phyloP scores from a whole-genome alignment of 371 early-diverging fungal genomes.

The Mucor ambiguus region DNA sequence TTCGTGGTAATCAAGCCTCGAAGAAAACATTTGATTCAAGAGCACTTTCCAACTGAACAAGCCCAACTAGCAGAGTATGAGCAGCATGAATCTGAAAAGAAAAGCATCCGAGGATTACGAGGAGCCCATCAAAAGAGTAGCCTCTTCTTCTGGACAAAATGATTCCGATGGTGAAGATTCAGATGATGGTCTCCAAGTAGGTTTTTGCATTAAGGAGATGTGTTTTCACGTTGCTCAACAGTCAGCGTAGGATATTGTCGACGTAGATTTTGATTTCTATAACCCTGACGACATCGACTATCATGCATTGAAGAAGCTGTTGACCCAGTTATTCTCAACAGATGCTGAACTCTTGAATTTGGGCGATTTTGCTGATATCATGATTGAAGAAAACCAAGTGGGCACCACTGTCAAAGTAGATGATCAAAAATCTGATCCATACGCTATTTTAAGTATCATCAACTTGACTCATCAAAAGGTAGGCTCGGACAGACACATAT shows the following conservation, averaged over 20 bases:
- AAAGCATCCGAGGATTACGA: constrained; percentile 32
- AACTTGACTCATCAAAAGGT: constrained; percentile 69
- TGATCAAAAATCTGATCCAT: constrained; percentile 83
- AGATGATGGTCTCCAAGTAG: constrained; percentile 52
- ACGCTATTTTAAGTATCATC: constrained; percentile 84
- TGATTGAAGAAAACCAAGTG: constrained; percentile 79
- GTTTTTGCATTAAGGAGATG: not conserved
- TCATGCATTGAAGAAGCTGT: constrained; percentile 88
- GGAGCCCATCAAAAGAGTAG: constrained; percentile 18
- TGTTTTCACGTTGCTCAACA: not conserved
- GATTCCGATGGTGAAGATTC: constrained; percentile 48
- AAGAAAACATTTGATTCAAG: not conserved
- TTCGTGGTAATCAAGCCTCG: not conserved
- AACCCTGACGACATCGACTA: constrained; percentile 88
- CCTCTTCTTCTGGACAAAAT: constrained; percentile 10
- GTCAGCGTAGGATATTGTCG: constrained; percentile 67
- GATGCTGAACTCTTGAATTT: constrained; percentile 78
- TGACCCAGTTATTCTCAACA: constrained; percentile 76
- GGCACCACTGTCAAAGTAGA: constrained; percentile 93
- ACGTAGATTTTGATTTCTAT: constrained; percentile 96
- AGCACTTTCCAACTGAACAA: not conserved
- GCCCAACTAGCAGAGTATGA: constrained; percentile 11
- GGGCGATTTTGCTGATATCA: constrained; percentile 81
- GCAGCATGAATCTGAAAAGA: constrained; percentile 35
- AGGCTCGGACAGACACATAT: constrained; percentile 11